phyloP scores from a whole-genome alignment of 305 asterid genomes.

The Vinca major region DNA sequence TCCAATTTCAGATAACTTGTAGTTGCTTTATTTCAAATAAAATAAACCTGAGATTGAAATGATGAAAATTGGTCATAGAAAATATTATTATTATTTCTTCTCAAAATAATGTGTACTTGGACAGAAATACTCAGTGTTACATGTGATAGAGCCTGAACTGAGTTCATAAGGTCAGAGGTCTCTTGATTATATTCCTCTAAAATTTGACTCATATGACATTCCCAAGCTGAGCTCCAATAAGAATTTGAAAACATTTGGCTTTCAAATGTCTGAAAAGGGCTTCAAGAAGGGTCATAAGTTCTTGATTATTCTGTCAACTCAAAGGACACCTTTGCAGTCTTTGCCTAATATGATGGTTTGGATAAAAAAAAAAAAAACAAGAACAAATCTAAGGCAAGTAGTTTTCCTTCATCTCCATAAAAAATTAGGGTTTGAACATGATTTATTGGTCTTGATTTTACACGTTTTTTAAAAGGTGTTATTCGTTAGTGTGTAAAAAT shows the following conservation, averaged over 20 bases:
- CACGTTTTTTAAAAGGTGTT: too few species aligned
- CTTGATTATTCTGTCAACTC: slow-evolving; percentile 8
- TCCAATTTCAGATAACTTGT: too few species aligned
- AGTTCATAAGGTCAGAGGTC: slow-evolving; percentile 8
- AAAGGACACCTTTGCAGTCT: neutral
- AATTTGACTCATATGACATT: slow-evolving; percentile 23
- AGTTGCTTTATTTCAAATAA: neutral
- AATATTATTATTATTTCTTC: neutral
- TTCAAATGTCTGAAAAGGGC: slow-evolving; percentile 2
- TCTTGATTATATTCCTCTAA: slow-evolving; percentile 15
- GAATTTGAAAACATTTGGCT: slow-evolving; percentile 12
- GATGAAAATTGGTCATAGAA: neutral
- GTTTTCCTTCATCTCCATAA: slow-evolving; percentile 1
- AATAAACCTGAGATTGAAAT: neutral
- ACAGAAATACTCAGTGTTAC: neutral
- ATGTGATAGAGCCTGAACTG: neutral
- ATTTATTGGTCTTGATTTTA: too few species aligned
- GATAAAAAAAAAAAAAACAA: neutral
- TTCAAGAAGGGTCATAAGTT: neutral
- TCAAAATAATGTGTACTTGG: neutral
- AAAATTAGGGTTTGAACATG: neutral
- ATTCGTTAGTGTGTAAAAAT: too few species aligned
- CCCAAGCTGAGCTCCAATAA: slow-evolving; percentile 11
- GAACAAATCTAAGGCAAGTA: neutral
- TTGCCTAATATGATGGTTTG: slow-evolving; percentile 1